Conservation (phyloP, 805 yeast species). For the Saturnispora besseyi region DNA sequence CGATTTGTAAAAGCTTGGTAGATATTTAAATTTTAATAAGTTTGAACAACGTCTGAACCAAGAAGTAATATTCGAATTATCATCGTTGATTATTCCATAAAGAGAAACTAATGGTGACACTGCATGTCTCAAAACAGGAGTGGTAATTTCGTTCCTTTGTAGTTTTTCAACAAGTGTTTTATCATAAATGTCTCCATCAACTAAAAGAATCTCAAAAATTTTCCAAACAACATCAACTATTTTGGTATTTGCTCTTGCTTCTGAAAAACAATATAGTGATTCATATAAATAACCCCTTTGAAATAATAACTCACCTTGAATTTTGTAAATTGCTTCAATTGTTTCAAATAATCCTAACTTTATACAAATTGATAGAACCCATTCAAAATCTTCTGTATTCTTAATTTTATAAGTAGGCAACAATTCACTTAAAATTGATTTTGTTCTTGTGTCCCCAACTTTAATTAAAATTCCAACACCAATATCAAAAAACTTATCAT, state of each 20-base stretch:
- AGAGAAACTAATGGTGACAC: conserved; percentile 65
- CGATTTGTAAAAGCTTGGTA: conserved; percentile 44
- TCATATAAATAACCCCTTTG: conserved; percentile 36
- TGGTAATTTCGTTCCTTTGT: conserved; percentile 19
- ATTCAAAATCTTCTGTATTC: conserved; percentile 70
- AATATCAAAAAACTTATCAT: conserved; percentile 49
- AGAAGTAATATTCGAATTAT: conserved; percentile 18
- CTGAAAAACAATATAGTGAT: conserved; percentile 54
- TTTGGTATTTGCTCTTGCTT: conserved; percentile 49
- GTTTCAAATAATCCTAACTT: conserved; percentile 52
- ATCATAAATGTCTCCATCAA: conserved; percentile 47
- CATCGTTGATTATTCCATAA: conserved; percentile 36
- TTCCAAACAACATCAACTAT: conserved; percentile 48
- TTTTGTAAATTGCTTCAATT: conserved; percentile 44
- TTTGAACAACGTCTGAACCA: conserved; percentile 27
- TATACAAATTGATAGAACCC: conserved; percentile 69
- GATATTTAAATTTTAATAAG: conserved; percentile 41
- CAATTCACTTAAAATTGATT: conserved; percentile 43
- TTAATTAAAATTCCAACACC: conserved; percentile 57
- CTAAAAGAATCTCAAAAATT: conserved; percentile 50
- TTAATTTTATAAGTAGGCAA: conserved; percentile 52
- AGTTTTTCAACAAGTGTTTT: conserved; percentile 27
- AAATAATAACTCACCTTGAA: conserved; percentile 35
- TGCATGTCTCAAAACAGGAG: conserved; percentile 57
- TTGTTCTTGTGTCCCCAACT: conserved; percentile 35